Evolutionary conservation across 2,329 filamentous ascomycete genomes (phyloP), one percentile per base, ranked within the genome.

Genomic region (Hypoxylon sp.): DNA sequence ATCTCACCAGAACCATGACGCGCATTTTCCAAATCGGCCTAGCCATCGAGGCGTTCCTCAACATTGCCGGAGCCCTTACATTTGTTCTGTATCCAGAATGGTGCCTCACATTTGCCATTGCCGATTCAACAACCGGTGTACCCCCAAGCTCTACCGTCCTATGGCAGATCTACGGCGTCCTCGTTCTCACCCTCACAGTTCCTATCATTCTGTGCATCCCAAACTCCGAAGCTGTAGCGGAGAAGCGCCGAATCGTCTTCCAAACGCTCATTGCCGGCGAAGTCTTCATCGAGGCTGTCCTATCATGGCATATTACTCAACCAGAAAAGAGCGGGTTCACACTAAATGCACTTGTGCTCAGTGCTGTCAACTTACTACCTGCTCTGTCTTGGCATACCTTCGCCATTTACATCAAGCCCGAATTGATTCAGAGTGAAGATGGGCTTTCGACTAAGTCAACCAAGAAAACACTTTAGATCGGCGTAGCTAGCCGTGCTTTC

Each of bases 221-320:
- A 8, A 39, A 72, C 24, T 70, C 66, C 9, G 44, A 57, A 10
- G 64, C 66, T 17, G 64, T 62, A 31, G 57, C 64, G 14, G 71
- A 72, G 48, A 65, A 67, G 59, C 67, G 73, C 1, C 64, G 59
- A 5, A 59, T 74, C 14, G 24, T 70, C 54, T 73, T 71, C 61
- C 63, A 70, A 24, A 74, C 73, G 5, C 70, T 74, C 11, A 51
- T 66, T 13, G 64, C 71, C 5, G 73, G 73, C 3, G 73, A 74
- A 54, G 55, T 71, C 31, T 67, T 67, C 13, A 46, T 73, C 10
- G 65, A 72, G 50, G 57, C 55, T 6, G 6, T 73, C 26, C 47
- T 73, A 1, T 22, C 59, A 2, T 64, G 53, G 63, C 67, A 71
- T 54, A 54, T 55, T 19, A 50, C 24, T n/a, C 57, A 60, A 19